Evolutionary conservation across 805 yeast genomes (phyloP).

Genomic region (Metschnikowia cerradonensis): DNA sequence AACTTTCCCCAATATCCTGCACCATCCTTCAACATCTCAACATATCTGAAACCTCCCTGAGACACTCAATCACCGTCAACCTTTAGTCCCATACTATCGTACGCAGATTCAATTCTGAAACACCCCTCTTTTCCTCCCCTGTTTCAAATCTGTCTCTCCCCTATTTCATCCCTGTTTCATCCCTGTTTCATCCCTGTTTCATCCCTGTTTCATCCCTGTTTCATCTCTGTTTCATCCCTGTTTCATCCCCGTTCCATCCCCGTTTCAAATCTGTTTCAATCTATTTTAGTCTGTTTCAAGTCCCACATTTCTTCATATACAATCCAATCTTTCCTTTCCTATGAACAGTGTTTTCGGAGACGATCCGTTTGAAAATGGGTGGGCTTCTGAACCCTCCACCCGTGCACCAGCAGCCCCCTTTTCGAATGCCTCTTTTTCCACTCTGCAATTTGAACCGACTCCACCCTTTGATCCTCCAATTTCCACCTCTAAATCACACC

Average conservation of each 20-base stretch:
- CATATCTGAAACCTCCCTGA: neutral
- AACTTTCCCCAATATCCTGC: neutral
- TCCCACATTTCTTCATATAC: neutral
- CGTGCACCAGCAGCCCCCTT: constrained; percentile 4
- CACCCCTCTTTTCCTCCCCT: neutral
- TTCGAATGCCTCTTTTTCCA: constrained; percentile 6
- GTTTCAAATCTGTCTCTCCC: neutral
- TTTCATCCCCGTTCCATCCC: too few species aligned
- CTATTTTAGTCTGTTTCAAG: too few species aligned
- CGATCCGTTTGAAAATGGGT: constrained; percentile 41
- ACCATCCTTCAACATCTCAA: neutral
- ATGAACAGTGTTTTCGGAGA: constrained; percentile 19
- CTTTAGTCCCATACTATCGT: too few species aligned
- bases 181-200: too few species aligned
- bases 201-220: too few species aligned
- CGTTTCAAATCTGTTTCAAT: too few species aligned
- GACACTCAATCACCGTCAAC: neutral
- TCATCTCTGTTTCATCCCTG: too few species aligned
- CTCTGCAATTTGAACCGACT: neutral
- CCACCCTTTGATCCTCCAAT: neutral
- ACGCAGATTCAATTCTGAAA: neutral
- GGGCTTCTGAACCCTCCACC: constrained; percentile 22
- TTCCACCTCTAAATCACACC: constrained; percentile 5
- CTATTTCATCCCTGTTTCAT: too few species aligned
- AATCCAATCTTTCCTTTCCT: neutral